Base-by-base conservation (phyloP, 2,329 filamentous ascomycete species). In the Aureobasidium sp. region DNA sequence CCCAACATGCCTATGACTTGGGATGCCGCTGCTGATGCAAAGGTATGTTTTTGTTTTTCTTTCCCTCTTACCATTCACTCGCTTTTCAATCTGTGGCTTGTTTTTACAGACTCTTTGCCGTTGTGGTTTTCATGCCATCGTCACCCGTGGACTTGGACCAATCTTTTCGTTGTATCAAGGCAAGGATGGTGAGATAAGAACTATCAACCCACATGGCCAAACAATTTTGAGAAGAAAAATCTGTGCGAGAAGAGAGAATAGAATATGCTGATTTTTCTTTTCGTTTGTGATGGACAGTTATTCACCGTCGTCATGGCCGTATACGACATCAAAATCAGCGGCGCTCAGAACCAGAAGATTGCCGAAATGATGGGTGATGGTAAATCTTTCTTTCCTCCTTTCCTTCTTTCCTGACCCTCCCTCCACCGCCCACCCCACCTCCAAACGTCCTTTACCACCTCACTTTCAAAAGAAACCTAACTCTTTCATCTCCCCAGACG, bases 1-100 rank as follows among this genome's bases (percentile, higher is more conserved):
- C n/a, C 38, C 12, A 55, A 22, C 8, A 67, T 66, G 64, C 64
- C 63, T 45, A 61, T 67, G 56, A 57, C 51, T 19, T 67, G 65
- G 64, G 60, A 58, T 51, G 40, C 64, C 8, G 58, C 61, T 16
- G 58, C 61, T 3, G 62, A 67, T 30, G 62, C 62, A 30, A 64
- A 65, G 57, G 64, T 65, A 57, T 2, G 22, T 37, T 37, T 10
- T 37, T 27, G 1, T 25, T 2, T 25, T 21, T 32, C 11, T 25
- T n/a, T n/a, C 29, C 14, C 12, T 27, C 17, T 10, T n/a, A 27
- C n/a, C 37, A 21, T 10, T 17, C 22, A 11, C 16, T 4, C 5
- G 32, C 8, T 30, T 19, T 24, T 34, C 34, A 37, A 6, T 14
- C 8, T 4, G 8, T 45, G 11, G 6, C 14, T 3, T 5, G 21